phyloP scores from a whole-genome alignment of 805 yeast species.

The Dipodascus albidus region DNA sequence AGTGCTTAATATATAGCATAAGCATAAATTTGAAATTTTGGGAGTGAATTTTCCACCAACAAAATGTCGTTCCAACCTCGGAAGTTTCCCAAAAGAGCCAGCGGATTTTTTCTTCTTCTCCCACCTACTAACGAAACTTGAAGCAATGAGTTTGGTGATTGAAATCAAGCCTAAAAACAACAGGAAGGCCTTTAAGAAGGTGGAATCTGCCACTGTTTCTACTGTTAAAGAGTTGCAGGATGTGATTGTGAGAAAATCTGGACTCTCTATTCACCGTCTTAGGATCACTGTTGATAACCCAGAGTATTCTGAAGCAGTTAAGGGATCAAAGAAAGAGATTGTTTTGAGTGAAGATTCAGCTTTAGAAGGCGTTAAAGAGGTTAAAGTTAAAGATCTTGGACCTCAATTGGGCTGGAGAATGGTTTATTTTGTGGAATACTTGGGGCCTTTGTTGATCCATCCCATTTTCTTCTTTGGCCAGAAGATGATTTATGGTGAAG shows the following conservation, averaged over 20 bases:
- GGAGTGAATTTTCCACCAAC: no score
- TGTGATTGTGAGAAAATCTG: slow-evolving; percentile 34
- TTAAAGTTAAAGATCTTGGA: slow-evolving; percentile 80
- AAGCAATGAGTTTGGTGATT: background rate
- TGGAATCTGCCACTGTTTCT: background rate
- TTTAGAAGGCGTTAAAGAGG: slow-evolving; percentile 28
- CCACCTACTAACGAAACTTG: background rate
- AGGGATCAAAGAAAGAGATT: slow-evolving; percentile 27
- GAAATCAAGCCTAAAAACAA: background rate
- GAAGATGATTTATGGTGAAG: slow-evolving; percentile 25
- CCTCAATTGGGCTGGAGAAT: slow-evolving; percentile 88
- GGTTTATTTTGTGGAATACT: slow-evolving; percentile 79
- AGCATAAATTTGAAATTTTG: no score
- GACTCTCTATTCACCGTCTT: slow-evolving; percentile 39
- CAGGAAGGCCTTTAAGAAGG: background rate
- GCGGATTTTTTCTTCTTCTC: background rate
- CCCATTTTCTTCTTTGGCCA: slow-evolving; percentile 46
- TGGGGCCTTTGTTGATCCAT: slow-evolving; percentile 82
- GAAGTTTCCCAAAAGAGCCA: background rate
- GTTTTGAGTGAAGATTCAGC: slow-evolving; percentile 36
- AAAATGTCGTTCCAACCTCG: background rate
- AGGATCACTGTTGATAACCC: slow-evolving; percentile 37
- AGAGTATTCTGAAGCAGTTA: slow-evolving; percentile 19
- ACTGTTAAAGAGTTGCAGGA: slow-evolving; percentile 32
- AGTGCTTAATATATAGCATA: no score